phyloP scores from a whole-genome alignment of 2,329 filamentous ascomycete species.

The Pseudocercospora crystallina region DNA sequence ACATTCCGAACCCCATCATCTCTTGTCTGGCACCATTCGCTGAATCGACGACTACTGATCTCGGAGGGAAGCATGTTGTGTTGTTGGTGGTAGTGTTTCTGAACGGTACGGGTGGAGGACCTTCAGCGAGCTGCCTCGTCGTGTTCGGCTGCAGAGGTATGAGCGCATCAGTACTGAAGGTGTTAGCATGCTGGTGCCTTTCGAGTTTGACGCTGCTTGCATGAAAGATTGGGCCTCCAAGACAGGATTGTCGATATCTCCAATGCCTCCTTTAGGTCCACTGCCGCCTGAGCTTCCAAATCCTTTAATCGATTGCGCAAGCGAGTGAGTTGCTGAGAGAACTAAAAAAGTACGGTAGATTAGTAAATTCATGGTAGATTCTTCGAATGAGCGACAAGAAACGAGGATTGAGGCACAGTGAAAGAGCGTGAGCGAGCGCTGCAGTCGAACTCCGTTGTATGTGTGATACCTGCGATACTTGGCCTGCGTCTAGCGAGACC shows the following conservation, averaged over 20 bases:
- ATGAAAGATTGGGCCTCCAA: conserved; percentile 21
- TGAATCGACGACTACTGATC: conserved; percentile 20
- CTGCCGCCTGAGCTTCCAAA: conserved; percentile 24
- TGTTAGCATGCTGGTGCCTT: neutral
- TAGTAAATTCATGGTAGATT: no score
- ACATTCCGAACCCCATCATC: conserved; percentile 41
- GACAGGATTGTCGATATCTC: conserved; percentile 23
- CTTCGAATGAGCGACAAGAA: no score
- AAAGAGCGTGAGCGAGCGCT: no score
- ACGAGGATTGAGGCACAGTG: no score
- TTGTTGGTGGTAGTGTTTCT: conserved; percentile 11
- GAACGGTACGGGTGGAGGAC: conserved; percentile 13
- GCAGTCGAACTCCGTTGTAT: no score
- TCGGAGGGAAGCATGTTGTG: neutral
- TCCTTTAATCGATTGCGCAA: conserved; percentile 21
- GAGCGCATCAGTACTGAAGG: conserved; percentile 24
- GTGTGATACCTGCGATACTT: no score
- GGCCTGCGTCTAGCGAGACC: no score
- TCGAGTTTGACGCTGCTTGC: neutral
- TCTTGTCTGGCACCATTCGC: conserved; percentile 23
- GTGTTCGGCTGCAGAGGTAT: conserved; percentile 23
- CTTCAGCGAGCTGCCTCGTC: conserved; percentile 24
- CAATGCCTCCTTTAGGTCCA: conserved; percentile 23
- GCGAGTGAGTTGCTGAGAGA: neutral
- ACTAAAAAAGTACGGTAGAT: neutral